Conservation (phyloP, 805 yeast species). For the Suhomyces faveliae region DNA sequence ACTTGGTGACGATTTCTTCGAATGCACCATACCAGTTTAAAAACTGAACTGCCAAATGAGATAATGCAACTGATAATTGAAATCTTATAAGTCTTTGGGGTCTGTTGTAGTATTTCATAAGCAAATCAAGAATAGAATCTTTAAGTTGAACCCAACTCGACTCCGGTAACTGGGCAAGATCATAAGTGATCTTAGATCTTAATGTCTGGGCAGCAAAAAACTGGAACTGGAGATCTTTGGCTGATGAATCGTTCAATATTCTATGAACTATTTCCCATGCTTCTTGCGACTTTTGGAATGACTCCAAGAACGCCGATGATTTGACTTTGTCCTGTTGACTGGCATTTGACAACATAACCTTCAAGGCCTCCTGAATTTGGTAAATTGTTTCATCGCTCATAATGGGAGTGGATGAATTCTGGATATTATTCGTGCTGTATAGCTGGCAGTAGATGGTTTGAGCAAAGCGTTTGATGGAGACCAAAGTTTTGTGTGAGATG, state of each 20-base stretch:
- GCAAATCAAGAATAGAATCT: conserved; percentile 58
- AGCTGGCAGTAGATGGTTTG: not conserved
- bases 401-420: conserved; percentile 2
- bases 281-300: conserved; percentile 75
- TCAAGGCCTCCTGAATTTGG: conserved; percentile 46
- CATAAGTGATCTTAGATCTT: conserved; percentile 80
- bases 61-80: conserved; percentile 78
- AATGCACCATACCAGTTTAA: conserved; percentile 71
- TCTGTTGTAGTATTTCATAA: conserved; percentile 42
- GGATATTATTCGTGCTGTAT: not conserved
- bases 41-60: conserved; percentile 78
- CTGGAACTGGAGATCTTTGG: conserved; percentile 52
- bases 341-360: conserved; percentile 46
- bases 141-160: conserved; percentile 61
- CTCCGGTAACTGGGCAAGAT: conserved; percentile 71
- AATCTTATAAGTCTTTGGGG: conserved; percentile 62
- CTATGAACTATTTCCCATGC: conserved; percentile 77
- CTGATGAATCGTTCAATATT: conserved; percentile 40
- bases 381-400: conserved; percentile 13
- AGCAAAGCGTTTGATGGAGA: not conserved
- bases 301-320: conserved; percentile 61
- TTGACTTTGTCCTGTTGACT: conserved; percentile 46
- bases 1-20: conserved; percentile 56
- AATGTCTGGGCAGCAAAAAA: conserved; percentile 91
- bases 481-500: not conserved